Conservation (phyloP, 768 basidiomycete genomes). For the Leccinum obscurum region DNA sequence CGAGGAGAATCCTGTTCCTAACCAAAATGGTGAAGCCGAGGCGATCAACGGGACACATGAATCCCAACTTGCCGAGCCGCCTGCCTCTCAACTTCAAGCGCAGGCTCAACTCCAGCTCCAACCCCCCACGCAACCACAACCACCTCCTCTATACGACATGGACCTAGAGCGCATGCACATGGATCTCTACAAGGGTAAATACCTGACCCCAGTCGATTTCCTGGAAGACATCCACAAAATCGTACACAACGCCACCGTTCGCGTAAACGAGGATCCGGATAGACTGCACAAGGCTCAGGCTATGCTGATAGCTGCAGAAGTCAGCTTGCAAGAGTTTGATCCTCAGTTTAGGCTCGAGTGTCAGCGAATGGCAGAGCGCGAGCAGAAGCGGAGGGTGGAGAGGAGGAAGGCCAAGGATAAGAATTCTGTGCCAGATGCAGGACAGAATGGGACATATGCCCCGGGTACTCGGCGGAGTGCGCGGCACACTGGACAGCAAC, state of each 20-base stretch:
- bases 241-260: constrained; percentile 68
- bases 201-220: constrained; percentile 87
- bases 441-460: constrained; percentile 36
- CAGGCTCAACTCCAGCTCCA: constrained; percentile 37
- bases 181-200: constrained; percentile 80
- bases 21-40: constrained; percentile 33
- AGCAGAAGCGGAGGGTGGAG: constrained; percentile 65
- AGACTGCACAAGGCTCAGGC: constrained; percentile 80
- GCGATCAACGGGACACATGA: constrained; percentile 40
- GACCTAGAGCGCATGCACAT: constrained; percentile 91
- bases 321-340: constrained; percentile 87
- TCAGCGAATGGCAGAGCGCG: constrained; percentile 79
- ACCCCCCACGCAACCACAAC: constrained; percentile 35
- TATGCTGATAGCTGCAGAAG: constrained; percentile 84
- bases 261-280: constrained; percentile 65
- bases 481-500: constrained; percentile 68
- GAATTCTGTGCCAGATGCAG: constrained; percentile 21
- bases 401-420: constrained; percentile 39
- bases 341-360: constrained; percentile 77
- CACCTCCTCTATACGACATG: constrained; percentile 72
- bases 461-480: constrained; percentile 69
- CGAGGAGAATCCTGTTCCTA: constrained; percentile 28
- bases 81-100: constrained; percentile 36
- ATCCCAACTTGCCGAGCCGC: constrained; percentile 20
- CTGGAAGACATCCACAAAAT: constrained; percentile 80